Evolutionary conservation across 768 basidiomycete species (phyloP), one percentile per base, ranked within the genome.

Genomic region (Serendipita sp.): DNA sequence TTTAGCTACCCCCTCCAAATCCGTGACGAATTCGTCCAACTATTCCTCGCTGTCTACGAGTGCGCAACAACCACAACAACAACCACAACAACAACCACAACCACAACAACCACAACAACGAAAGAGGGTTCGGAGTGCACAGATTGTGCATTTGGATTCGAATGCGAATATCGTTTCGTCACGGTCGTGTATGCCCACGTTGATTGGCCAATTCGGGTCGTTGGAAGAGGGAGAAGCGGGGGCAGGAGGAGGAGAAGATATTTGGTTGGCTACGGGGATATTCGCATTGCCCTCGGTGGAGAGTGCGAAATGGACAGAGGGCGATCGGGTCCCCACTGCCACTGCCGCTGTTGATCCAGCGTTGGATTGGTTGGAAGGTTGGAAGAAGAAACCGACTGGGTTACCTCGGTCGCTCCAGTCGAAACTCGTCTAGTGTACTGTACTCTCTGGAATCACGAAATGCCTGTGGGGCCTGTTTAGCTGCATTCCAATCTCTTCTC

Each of bases 141-240:
- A 73, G 64, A 80, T 82, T n/a, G 70, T 87, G 13, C 77, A 85
- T 46, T 82, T 81, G 32, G 86, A 89, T 70, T 83, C 86, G 38
- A 88, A 89, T 73, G 79, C 85, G 41, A 88, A 86, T 71, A 72
- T 88, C 70, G 80, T 88, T 67, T 81, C 80, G 38, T 78, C 86
- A 2, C 76, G 85, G 23, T 83, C 85, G 41, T 79, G 86, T n/a
- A 71, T 88, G 65, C 86, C 86, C 3, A 85, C 84, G 45, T 76
- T 88, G 51, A 67, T 80, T 60, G 82, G 77, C 1, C 75, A 54
- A 30, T 54, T 13, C 30, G 52, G 52, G 10, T 10, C 52, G 15
- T 13, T 78, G 46, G 78, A 83, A 65, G 71, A 71, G 16, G 69
- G 72, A n/a, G 71, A 74, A 3, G 74, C n/a, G n/a, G n/a, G n/a